phyloP scores from a whole-genome alignment of 805 yeast genomes.

The Metschnikowia proteae region DNA sequence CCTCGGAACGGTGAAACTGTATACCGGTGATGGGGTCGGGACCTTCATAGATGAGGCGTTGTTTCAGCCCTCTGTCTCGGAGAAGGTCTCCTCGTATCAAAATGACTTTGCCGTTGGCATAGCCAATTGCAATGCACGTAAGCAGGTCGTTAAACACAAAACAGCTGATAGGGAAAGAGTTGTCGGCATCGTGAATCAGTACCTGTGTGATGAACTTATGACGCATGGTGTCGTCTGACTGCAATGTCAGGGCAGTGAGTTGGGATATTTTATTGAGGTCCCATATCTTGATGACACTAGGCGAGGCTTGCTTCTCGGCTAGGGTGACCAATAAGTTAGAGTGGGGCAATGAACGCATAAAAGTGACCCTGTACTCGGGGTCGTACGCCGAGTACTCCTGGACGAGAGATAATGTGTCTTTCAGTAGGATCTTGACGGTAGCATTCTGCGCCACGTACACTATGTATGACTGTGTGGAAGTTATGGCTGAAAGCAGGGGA shows the following conservation, averaged over 20 bases:
- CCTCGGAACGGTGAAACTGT: slow-evolving; percentile 50
- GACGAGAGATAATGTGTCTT: slow-evolving; percentile 43
- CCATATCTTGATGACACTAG: slow-evolving; percentile 71
- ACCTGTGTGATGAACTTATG: slow-evolving; percentile 57
- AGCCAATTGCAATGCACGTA: slow-evolving; percentile 70
- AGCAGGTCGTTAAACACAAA: slow-evolving; percentile 52
- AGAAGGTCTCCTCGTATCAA: slow-evolving; percentile 82
- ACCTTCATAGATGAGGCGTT: slow-evolving; percentile 70
- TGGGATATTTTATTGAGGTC: slow-evolving; percentile 50
- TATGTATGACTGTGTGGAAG: slow-evolving; percentile 54
- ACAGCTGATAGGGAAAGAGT: slow-evolving; percentile 74
- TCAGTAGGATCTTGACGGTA: slow-evolving; percentile 50
- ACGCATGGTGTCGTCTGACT: slow-evolving; percentile 16
- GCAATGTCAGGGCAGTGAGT: slow-evolving; percentile 16
- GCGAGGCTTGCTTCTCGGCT: slow-evolving; percentile 71
- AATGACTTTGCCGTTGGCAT: slow-evolving; percentile 78
- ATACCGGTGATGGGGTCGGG: slow-evolving; percentile 80
- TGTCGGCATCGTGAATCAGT: slow-evolving; percentile 63
- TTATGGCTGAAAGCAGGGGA: slow-evolving; percentile 61
- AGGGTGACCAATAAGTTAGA: slow-evolving; percentile 61
- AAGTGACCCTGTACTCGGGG: slow-evolving; percentile 58
- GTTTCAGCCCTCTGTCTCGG: slow-evolving; percentile 87
- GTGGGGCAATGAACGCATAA: slow-evolving; percentile 45
- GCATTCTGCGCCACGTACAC: slow-evolving; percentile 56
- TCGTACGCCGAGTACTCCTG: slow-evolving; percentile 63